These are phyloP conservation scores for Nephelium lappaceum DNA, from an alignment of 345 rosid species.

Conservation along the genomic window DNA sequence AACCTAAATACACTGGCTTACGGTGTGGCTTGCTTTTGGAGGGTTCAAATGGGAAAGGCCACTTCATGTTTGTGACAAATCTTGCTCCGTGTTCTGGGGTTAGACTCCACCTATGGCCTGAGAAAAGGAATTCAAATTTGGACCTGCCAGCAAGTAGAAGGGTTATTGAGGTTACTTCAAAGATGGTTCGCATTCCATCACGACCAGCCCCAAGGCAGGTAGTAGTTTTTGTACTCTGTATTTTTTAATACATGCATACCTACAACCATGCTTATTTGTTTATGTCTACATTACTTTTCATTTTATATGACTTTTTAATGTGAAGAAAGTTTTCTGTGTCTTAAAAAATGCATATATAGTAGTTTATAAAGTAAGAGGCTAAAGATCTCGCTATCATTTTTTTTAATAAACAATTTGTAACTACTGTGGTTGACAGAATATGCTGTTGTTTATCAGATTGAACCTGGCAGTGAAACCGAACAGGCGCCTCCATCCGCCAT, in stretches of 20 bases:
- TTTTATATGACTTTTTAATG: background rate
- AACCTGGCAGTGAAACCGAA: conserved; percentile 99
- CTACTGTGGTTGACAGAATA: conserved; percentile 17
- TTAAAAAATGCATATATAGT: conserved; percentile 2
- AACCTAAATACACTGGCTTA: conserved; percentile 18
- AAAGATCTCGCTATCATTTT: conserved; percentile 8
- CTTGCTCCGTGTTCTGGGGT: conserved; percentile 94
- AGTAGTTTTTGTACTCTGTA: conserved; percentile 14
- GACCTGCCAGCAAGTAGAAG: conserved; percentile 58
- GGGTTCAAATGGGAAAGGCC: conserved; percentile 82
- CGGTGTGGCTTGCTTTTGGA: conserved; percentile 35
- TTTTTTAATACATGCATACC: background rate
- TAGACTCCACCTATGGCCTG: conserved; percentile 95
- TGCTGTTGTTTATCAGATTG: conserved; percentile 56
- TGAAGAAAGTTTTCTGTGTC: conserved; percentile 9
- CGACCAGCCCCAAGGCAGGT: conserved; percentile 97
- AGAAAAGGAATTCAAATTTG: conserved; percentile 57
- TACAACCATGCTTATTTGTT: background rate
- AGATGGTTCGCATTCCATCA: conserved; percentile 95
- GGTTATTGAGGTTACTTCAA: conserved; percentile 82
- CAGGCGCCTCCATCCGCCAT: conserved; percentile 97
- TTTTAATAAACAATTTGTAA: conserved; percentile 4
- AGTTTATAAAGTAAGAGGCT: conserved; percentile 5
- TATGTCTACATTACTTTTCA: background rate
- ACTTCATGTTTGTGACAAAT: conserved; percentile 93